A percentile compares a stretch with the other conserved stretches of the same genome.
These are phyloP conservation scores for bread wheat (Triticum aestivum) DNA, from an alignment of 176 grass and related monocot species.

Conservation along the genomic window IWGSC_CS_RefSeq_v2.1 NC_057808.1:393372625-393373124, in stretches of 20 bases:
- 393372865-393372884: not conserved
- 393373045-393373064: too few relatives aligned
- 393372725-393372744: conserved; percentile 44
- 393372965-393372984: not conserved
- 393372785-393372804: not conserved
- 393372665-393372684: conserved; percentile 86
- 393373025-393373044: too few relatives aligned
- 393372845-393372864: not conserved
- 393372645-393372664: conserved; percentile 70
- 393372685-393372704: conserved; percentile 92
- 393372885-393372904: not conserved
- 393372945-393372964: not conserved
- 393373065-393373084: too few relatives aligned
- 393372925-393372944: not conserved
- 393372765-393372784: not conserved
- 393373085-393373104: too few relatives aligned
- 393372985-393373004: too few relatives aligned
- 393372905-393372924: not conserved
- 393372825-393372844: not conserved
- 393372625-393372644: conserved; percentile 72
- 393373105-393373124: too few relatives aligned
- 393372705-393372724: conserved; percentile 85
- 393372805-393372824: not conserved
- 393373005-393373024: too few relatives aligned
- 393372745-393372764: not conserved